Conservation (phyloP, 495 filamentous ascomycete species). For the Aspergillus taichungensis region DNA sequence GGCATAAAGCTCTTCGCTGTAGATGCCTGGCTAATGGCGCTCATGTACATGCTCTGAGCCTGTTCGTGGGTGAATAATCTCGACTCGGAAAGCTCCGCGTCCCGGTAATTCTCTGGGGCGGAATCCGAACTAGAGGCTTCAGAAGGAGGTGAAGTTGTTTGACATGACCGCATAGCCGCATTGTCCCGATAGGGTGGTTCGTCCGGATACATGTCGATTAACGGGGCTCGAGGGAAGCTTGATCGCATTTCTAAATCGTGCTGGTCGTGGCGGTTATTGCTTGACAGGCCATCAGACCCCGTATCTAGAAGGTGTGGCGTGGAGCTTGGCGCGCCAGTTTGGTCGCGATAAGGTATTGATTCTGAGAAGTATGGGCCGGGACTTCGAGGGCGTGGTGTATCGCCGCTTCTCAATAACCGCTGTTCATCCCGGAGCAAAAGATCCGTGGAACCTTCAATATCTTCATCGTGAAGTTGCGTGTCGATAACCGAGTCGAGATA, state of each 20-base stretch:
- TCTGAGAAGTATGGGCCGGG: slow-evolving; percentile 1
- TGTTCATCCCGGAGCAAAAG: slow-evolving; percentile 2
- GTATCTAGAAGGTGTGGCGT: too few relatives aligned
- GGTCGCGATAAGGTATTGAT: neutral
- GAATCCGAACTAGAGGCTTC: slow-evolving; percentile 18
- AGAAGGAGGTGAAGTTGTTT: slow-evolving; percentile 12
- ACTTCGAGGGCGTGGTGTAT: slow-evolving; percentile 10
- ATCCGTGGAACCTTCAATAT: slow-evolving; percentile 18
- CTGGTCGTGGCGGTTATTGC: too few relatives aligned
- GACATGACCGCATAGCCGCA: neutral
- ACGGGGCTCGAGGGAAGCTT: neutral
- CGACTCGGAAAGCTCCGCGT: slow-evolving; percentile 56
- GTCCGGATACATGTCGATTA: neutral
- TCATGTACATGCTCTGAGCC: slow-evolving; percentile 95
- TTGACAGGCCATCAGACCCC: too few relatives aligned
- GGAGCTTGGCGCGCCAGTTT: too few relatives aligned
- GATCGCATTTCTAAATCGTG: too few relatives aligned
- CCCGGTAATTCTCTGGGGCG: slow-evolving; percentile 17
- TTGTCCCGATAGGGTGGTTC: neutral
- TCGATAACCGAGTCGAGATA: slow-evolving; percentile 43
- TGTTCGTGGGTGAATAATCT: slow-evolving; percentile 83
- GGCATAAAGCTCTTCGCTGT: slow-evolving; percentile 28
- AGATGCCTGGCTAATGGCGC: slow-evolving; percentile 46
- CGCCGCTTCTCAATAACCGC: slow-evolving; percentile 2
- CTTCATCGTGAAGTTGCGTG: slow-evolving; percentile 35